phyloP scores from a whole-genome alignment of 257 asterid genomes.

The Scutellaria minor region DNA sequence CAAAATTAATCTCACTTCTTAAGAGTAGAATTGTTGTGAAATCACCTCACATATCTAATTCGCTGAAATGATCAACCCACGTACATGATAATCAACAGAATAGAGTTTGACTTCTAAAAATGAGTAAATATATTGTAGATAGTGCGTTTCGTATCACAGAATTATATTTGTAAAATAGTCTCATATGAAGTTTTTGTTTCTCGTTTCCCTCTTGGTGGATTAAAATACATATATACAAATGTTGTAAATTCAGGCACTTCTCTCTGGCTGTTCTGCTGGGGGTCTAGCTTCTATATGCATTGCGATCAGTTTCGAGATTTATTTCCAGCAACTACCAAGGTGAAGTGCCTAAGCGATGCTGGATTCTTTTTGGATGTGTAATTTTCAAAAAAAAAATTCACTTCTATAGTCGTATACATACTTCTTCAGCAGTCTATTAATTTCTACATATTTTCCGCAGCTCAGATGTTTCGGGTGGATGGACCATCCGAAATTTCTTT shows the following conservation, averaged over 20 bases:
- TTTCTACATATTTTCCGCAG: slow-evolving; percentile 41
- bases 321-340: slow-evolving; percentile 61
- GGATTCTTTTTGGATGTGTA: slow-evolving; percentile 86
- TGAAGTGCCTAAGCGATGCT: slow-evolving; percentile 88
- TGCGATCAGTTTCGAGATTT: slow-evolving; percentile 62
- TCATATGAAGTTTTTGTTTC: not conserved
- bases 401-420: not conserved
- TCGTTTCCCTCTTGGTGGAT: not conserved
- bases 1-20: too few species aligned
- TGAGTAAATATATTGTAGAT: too few species aligned
- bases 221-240: not conserved
- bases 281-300: slow-evolving; percentile 69
- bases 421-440: slow-evolving; percentile 9
- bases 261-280: slow-evolving; percentile 73
- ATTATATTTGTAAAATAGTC: too few species aligned
- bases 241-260: slow-evolving; percentile 52
- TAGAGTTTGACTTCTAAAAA: too few species aligned
- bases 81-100: too few species aligned
- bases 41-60: too few species aligned
- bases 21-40: too few species aligned
- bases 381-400: slow-evolving; percentile 27
- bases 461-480: slow-evolving; percentile 72
- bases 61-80: too few species aligned
- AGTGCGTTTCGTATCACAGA: too few species aligned
- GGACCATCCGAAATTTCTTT: slow-evolving; percentile 56